Conservation (phyloP, 805 yeast species). For the Debaryomyces tyrocola region DNA sequence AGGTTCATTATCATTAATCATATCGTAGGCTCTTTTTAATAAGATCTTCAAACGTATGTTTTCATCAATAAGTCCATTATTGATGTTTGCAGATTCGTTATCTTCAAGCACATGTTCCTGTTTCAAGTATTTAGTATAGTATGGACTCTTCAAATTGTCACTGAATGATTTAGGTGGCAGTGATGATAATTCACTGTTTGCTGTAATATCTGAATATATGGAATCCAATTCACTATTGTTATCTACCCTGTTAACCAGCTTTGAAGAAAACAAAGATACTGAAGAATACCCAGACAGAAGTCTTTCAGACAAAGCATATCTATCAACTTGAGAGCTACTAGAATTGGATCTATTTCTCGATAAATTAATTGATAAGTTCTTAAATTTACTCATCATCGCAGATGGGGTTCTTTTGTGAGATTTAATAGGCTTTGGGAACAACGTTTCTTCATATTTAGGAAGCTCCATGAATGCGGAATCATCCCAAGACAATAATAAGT, state of each 20-base stretch:
- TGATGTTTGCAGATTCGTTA: not conserved
- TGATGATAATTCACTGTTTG: slow-evolving; percentile 1
- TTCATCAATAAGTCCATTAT: slow-evolving; percentile 16
- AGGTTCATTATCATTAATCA: slow-evolving; percentile 12
- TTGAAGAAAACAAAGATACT: slow-evolving; percentile 13
- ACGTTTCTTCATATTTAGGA: slow-evolving; percentile 5
- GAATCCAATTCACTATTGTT: slow-evolving; percentile 22
- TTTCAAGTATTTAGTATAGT: not conserved
- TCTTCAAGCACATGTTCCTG: not conserved
- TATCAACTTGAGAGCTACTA: slow-evolving; percentile 3
- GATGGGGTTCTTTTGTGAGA: slow-evolving; percentile 7
- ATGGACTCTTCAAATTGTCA: slow-evolving; percentile 23
- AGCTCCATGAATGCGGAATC: slow-evolving; percentile 22
- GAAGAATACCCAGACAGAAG: slow-evolving; percentile 9
- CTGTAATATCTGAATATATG: slow-evolving; percentile 24
- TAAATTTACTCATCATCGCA: slow-evolving; percentile 30
- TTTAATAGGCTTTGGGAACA: not conserved
- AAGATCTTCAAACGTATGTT: slow-evolving; percentile 26
- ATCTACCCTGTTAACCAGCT: not conserved
- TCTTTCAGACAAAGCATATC: slow-evolving; percentile 1
- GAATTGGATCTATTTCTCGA: slow-evolving; percentile 13
- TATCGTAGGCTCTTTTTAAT: slow-evolving; percentile 24
- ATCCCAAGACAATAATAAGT: slow-evolving; percentile 36
- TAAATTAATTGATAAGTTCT: slow-evolving; percentile 23
- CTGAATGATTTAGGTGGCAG: slow-evolving; percentile 10